phyloP scores from a whole-genome alignment of 2,329 filamentous ascomycete genomes.

The Trichoderma sp. region DNA sequence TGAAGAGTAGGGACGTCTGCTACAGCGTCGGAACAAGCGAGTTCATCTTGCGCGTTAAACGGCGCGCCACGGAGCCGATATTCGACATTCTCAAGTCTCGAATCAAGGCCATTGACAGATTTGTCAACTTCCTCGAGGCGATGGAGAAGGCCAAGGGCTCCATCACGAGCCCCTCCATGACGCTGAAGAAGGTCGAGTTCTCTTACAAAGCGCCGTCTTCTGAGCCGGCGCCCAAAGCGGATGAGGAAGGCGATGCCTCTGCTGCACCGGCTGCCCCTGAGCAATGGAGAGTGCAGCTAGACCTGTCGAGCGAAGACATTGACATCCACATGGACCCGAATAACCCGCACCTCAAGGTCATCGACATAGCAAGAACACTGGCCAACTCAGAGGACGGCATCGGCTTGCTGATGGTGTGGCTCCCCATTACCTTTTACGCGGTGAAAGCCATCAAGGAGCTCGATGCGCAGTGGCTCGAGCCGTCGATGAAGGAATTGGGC shows the following conservation, averaged over 20 bases:
- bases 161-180: conserved; percentile 61
- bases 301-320: conserved; percentile 58
- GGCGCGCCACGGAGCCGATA: conserved; percentile 60
- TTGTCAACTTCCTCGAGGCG: conserved; percentile 70
- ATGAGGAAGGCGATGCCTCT: conserved; percentile 7
- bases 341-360: conserved; percentile 69
- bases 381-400: conserved; percentile 59
- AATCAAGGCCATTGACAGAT: conserved; percentile 67
- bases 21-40: conserved; percentile 63
- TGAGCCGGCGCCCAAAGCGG: neutral
- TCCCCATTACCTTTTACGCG: conserved; percentile 66
- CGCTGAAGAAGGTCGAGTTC: conserved; percentile 66
- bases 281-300: conserved; percentile 59
- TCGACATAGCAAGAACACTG: conserved; percentile 59
- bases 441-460: conserved; percentile 63
- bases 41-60: conserved; percentile 63
- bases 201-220: conserved; percentile 57
- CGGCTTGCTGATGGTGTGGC: conserved; percentile 55
- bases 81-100: conserved; percentile 61
- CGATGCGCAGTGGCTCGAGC: conserved; percentile 55
- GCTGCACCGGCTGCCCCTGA: conserved; percentile 17
- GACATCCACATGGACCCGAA: conserved; percentile 60
- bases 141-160: conserved; percentile 59
- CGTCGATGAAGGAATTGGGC: conserved; percentile 49
- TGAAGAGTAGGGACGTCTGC: conserved; percentile 62